These are phyloP conservation scores for Schoenoplectus triqueter DNA, from an alignment of 202 grass and related monocot genomes.

Conservation along the genomic window DNA sequence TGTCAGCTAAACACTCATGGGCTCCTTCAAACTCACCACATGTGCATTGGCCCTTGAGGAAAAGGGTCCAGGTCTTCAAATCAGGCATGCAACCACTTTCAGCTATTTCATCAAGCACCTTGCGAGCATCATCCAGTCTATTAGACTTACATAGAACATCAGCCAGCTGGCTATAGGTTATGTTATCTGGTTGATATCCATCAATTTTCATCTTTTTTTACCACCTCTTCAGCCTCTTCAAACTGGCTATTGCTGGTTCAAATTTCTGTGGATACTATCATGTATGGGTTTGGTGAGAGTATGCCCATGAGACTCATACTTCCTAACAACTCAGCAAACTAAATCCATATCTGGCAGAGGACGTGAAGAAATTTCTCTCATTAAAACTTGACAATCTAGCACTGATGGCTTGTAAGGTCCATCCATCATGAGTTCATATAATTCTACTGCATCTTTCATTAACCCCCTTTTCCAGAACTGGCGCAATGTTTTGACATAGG, in stretches of 20 bases:
- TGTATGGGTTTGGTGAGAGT: constrained; percentile 62
- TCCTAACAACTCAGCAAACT: constrained; percentile 62
- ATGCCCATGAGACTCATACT: constrained; percentile 61
- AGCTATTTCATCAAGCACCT: constrained; percentile 72
- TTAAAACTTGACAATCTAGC: constrained; percentile 57
- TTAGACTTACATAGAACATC: constrained; percentile 72
- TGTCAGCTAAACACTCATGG: constrained; percentile 61
- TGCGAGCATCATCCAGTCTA: constrained; percentile 65
- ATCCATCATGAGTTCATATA: constrained; percentile 97
- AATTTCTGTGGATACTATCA: constrained; percentile 72
- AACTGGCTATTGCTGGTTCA: constrained; percentile 67
- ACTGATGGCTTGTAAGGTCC: constrained; percentile 70
- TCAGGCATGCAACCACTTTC: constrained; percentile 54
- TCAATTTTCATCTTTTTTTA: constrained; percentile 58
- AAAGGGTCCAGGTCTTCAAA: constrained; percentile 92
- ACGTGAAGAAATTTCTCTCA: constrained; percentile 58
- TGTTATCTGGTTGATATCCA: constrained; percentile 75
- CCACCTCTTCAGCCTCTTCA: constrained; percentile 56
- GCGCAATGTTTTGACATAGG: constrained; percentile 74
- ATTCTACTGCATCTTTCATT: constrained; percentile 55
- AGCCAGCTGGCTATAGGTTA: constrained; percentile 78
- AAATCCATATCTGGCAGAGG: constrained; percentile 60
- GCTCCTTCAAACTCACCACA: constrained; percentile 64
- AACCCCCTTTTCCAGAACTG: constrained; percentile 73
- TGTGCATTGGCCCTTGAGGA: constrained; percentile 74